Conservation (phyloP, 495 filamentous ascomycete species). For the Aspergillus panamensis region DNA sequence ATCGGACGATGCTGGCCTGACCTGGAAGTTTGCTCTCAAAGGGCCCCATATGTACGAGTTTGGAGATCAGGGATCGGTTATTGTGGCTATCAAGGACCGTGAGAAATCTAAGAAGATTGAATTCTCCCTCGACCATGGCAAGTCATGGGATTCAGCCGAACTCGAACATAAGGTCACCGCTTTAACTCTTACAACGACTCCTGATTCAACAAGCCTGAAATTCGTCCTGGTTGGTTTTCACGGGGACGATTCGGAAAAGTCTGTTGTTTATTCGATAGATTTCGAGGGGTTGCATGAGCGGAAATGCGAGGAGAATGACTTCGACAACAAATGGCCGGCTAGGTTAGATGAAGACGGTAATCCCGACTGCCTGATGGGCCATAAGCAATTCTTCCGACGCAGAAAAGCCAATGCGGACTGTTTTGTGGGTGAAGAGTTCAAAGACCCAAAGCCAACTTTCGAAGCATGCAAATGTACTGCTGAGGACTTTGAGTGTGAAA, state of each 20-base stretch:
- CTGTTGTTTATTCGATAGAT: slow-evolving; percentile 68
- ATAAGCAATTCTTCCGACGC: slow-evolving; percentile 76
- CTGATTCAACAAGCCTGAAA: slow-evolving; percentile 85
- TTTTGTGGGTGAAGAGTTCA: slow-evolving; percentile 81
- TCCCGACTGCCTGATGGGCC: slow-evolving; percentile 89
- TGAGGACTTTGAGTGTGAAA: slow-evolving; percentile 91
- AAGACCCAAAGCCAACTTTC: slow-evolving; percentile 61
- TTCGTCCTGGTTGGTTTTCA: slow-evolving; percentile 66
- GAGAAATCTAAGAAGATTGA: slow-evolving; percentile 59
- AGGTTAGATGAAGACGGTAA: slow-evolving; percentile 74
- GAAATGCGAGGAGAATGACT: slow-evolving; percentile 75
- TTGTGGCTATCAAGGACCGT: slow-evolving; percentile 73
- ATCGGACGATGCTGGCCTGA: slow-evolving; percentile 86
- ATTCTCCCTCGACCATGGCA: slow-evolving; percentile 87
- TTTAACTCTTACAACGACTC: slow-evolving; percentile 73
- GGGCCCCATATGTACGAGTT: slow-evolving; percentile 95
- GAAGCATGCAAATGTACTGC: slow-evolving; percentile 75
- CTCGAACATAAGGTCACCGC: slow-evolving; percentile 61
- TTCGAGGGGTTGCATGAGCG: slow-evolving; percentile 77
- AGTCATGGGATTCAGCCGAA: slow-evolving; percentile 66
- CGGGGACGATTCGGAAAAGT: slow-evolving; percentile 37
- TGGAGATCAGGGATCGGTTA: slow-evolving; percentile 83
- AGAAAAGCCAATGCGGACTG: slow-evolving; percentile 83
- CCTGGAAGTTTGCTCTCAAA: slow-evolving; percentile 68
- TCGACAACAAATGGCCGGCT: slow-evolving; percentile 77